Conservation (phyloP, 2,329 filamentous ascomycete species). For the Claviceps sp. region DNA sequence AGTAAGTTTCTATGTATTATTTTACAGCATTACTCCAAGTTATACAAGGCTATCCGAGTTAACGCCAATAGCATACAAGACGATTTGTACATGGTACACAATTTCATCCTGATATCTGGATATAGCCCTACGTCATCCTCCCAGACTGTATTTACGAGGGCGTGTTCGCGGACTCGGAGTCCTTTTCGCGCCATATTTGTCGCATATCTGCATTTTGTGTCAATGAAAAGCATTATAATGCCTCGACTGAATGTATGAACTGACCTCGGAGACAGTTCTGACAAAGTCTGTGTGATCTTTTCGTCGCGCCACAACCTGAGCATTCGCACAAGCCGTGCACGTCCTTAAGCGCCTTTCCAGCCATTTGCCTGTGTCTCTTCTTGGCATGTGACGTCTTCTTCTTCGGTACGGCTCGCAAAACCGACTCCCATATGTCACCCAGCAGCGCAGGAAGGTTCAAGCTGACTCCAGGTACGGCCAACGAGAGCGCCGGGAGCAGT, state of each 20-base stretch:
- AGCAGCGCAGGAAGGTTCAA: conserved; percentile 45
- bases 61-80: conserved; percentile 22
- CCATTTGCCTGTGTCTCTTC: conserved; percentile 86
- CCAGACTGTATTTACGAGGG: conserved; percentile 14
- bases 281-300: conserved; percentile 82
- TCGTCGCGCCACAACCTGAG: conserved; percentile 73
- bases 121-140: conserved; percentile 7
- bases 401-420: conserved; percentile 88
- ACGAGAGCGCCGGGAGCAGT: conserved; percentile 39
- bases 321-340: conserved; percentile 79
- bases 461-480: conserved; percentile 49
- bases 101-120: conserved; percentile 14
- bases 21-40: conserved; percentile 9
- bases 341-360: conserved; percentile 88
- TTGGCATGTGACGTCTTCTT: conserved; percentile 98
- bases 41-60: conserved; percentile 18
- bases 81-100: conserved; percentile 16
- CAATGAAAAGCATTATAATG: not conserved
- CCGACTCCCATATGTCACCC: conserved; percentile 79
- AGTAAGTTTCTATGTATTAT: not conserved
- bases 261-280: conserved; percentile 74
- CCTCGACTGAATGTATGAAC: conserved; percentile 16
- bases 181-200: conserved; percentile 29
- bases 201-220: conserved; percentile 27
- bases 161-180: conserved; percentile 22